Conservation (phyloP, 1,284 basidiomycete species). For the Rhodotorula mucilaginosa region DNA sequence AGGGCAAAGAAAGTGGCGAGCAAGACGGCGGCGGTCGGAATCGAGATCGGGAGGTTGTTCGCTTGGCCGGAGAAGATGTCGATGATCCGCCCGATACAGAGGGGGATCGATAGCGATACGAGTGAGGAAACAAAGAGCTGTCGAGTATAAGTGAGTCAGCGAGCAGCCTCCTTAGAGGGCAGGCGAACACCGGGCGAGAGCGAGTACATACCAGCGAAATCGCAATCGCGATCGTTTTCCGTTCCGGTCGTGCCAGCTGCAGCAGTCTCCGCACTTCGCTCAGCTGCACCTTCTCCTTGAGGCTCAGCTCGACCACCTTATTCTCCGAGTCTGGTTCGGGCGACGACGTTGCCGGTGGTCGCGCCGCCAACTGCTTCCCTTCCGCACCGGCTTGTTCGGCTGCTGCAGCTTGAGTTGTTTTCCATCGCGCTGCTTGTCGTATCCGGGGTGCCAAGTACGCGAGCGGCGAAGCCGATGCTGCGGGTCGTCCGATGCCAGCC, state of each 20-base stretch:
- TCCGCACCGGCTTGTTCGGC: background rate
- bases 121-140: slow-evolving; percentile 50
- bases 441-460: slow-evolving; percentile 14
- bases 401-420: background rate
- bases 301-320: background rate
- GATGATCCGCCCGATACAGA: slow-evolving; percentile 85
- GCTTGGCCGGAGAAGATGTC: slow-evolving; percentile 62
- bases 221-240: slow-evolving; percentile 67
- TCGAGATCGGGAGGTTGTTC: slow-evolving; percentile 57
- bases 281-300: slow-evolving; percentile 34
- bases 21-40: slow-evolving; percentile 73
- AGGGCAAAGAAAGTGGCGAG: slow-evolving; percentile 78
- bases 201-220: slow-evolving; percentile 59
- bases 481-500: too few relatives aligned
- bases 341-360: background rate
- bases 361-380: background rate
- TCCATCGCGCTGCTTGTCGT: slow-evolving; percentile 15
- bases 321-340: background rate
- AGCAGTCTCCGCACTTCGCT: slow-evolving; percentile 40
- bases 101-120: slow-evolving; percentile 85
- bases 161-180: too few relatives aligned
- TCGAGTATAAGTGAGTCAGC: background rate
- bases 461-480: background rate
- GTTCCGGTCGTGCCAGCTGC: slow-evolving; percentile 73
- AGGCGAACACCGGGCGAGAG: slow-evolving; percentile 53